Evolutionary conservation across 768 basidiomycete species (phyloP).

Genomic region (Coprinopsis cinerea): DNA sequence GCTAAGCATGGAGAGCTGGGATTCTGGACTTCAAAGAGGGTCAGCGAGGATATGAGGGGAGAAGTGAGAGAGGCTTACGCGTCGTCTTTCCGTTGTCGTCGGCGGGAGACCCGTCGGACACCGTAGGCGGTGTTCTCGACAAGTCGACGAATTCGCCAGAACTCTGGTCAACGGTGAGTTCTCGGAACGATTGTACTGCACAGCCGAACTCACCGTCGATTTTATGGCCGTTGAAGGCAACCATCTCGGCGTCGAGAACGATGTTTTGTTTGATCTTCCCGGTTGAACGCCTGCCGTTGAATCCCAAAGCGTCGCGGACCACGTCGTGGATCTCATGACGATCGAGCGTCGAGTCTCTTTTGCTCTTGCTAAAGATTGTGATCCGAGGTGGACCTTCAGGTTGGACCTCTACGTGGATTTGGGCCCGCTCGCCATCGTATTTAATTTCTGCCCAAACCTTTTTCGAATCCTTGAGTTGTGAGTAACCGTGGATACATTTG

Average conservation of each 20-base stretch:
- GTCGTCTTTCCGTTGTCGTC: slow-evolving; percentile 14
- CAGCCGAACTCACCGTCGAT: slow-evolving; percentile 60
- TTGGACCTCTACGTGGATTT: slow-evolving; percentile 71
- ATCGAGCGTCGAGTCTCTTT: slow-evolving; percentile 75
- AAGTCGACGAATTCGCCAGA: slow-evolving; percentile 65
- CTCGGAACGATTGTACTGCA: not conserved
- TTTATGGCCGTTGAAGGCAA: slow-evolving; percentile 62
- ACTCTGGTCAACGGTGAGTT: slow-evolving; percentile 40
- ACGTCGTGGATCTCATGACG: slow-evolving; percentile 57
- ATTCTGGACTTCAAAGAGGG: slow-evolving; percentile 15
- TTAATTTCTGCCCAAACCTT: slow-evolving; percentile 85
- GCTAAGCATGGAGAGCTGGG: slow-evolving; percentile 27
- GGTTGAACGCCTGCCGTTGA: not conserved
- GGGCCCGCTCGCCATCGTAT: slow-evolving; percentile 93
- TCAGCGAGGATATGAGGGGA: not conserved
- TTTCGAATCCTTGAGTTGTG: slow-evolving; percentile 33
- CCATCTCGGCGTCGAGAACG: slow-evolving; percentile 84
- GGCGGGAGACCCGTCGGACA: slow-evolving; percentile 26
- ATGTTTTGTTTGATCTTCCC: slow-evolving; percentile 32
- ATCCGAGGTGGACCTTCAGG: slow-evolving; percentile 38
- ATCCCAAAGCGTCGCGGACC: slow-evolving; percentile 54
- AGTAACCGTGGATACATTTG: slow-evolving; percentile 50
- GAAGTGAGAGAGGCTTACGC: slow-evolving; percentile 13
- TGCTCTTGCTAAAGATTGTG: slow-evolving; percentile 85
- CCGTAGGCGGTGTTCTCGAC: slow-evolving; percentile 55